Base-by-base conservation (phyloP, 345 rosid genomes). In the Punica granatum region DNA sequence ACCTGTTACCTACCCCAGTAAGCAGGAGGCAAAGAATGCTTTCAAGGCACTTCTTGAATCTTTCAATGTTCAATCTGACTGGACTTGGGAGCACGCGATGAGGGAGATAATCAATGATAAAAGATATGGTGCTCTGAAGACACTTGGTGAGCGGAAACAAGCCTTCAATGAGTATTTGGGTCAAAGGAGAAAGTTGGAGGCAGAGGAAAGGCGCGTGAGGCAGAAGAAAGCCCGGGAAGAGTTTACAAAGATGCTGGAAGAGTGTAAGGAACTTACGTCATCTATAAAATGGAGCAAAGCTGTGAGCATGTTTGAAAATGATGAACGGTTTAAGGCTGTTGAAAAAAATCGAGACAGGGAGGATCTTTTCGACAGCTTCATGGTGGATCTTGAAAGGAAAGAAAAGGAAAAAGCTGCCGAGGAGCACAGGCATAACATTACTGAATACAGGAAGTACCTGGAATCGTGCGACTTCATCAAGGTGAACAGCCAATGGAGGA, bases 81-180 rank as follows among this genome's bases (percentile, higher is more conserved):
- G 97, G 95, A 88, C 96, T 48, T 94, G 99, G 99, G 99, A 94
- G 80, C 99, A 94, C 98, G 60, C 98, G 64, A 89, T 85, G 85
- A 85, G 84, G 81, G 99, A 86, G 80, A 89, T 94, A 70, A 75
- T 85, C 72, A 88, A 83, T 65, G 99, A 94, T 84, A 83, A 81
- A 79, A 82, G 96, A 81, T 94, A 89, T 75, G 86, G 88, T 81
- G 96, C 96, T 59, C 70, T 94, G 65, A 91, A 81, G 83, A 94
- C 98, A 16, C 89, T 86, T 56, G 99, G 99, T 31, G 99, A 94
- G 84, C 83, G 96, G 72, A 94, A 94, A 83, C 99, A 94, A 81
- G 96, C 99, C 74, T 94, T 94, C 82, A 89, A 94, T 58, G 99
- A 94, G 98, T 91, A 91, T 77, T 83, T 94, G 83, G 99, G 99